Conservation (phyloP, 129 eudicot species). For the Glebionis coronaria region DNA sequence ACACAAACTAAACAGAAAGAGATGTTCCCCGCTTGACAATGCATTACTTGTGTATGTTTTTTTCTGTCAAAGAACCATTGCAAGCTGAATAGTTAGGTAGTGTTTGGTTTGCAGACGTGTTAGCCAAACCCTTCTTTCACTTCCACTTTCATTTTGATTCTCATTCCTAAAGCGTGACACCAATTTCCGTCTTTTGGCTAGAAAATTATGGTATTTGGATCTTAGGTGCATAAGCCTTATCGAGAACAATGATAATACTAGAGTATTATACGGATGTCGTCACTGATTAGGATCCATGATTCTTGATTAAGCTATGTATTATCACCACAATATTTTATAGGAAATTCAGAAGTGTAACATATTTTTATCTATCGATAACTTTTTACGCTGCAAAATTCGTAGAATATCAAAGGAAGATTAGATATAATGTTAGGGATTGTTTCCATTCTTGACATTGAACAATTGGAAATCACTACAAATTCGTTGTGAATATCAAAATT, state of each 20-base stretch:
- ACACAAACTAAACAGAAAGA: too few species aligned
- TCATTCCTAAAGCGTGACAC: too few species aligned
- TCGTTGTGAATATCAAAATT: neutral
- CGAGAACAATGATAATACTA: conserved; percentile 4
- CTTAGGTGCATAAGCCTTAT: conserved; percentile 1
- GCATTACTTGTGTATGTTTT: neutral
- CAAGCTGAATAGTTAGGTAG: neutral
- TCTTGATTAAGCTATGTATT: conserved; percentile 2
- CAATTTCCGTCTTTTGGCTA: too few species aligned
- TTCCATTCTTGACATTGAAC: neutral
- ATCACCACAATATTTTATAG: neutral
- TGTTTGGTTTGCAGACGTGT: too few species aligned
- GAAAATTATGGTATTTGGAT: neutral
- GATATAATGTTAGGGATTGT: neutral
- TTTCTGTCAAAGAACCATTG: neutral
- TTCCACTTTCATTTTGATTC: too few species aligned
- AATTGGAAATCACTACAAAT: neutral
- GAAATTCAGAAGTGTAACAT: neutral
- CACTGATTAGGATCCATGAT: neutral
- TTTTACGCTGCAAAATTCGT: neutral
- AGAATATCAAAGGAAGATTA: neutral
- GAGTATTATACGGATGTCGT: neutral
- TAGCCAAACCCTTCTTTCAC: too few species aligned
- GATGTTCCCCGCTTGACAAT: too few species aligned
- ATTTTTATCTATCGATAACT: neutral